Evolutionary conservation across 352 stramenopile genomes (phyloP).

Genomic region (Phytophthora hibernalis): DNA sequence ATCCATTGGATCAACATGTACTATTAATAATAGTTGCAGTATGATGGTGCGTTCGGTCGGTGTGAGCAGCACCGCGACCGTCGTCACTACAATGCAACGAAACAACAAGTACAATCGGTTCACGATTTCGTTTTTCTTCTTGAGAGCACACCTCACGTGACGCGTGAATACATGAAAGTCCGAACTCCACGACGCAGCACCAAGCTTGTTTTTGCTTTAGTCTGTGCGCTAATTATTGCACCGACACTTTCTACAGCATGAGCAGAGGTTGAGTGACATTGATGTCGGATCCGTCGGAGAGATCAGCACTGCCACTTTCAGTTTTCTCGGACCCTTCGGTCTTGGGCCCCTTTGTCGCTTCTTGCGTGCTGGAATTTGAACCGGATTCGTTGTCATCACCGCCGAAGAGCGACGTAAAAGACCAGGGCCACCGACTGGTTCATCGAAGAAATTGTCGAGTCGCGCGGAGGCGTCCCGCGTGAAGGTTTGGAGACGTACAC

Average conservation of each 20-base stretch:
- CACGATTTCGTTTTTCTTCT: no score
- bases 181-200: background rate
- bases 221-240: slow-evolving; percentile 1
- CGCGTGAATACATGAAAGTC: background rate
- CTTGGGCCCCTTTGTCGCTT: background rate
- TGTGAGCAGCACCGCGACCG: no score
- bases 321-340: slow-evolving; percentile 1
- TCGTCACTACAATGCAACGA: no score
- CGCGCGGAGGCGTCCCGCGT: slow-evolving; percentile 49
- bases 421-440: slow-evolving; percentile 58
- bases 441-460: slow-evolving; percentile 54
- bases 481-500: slow-evolving; percentile 40
- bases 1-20: no score
- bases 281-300: slow-evolving; percentile 25
- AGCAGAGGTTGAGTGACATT: slow-evolving; percentile 49
- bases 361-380: slow-evolving; percentile 8
- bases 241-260: slow-evolving; percentile 1
- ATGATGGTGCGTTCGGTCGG: no score
- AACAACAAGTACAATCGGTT: no score
- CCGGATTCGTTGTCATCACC: slow-evolving; percentile 4
- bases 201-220: background rate
- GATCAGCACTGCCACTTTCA: background rate
- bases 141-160: background rate
- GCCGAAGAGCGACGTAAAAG: slow-evolving; percentile 3
- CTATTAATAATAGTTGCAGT: no score